Evolutionary conservation across 208 protist species (phyloP), one percentile per base, ranked within the genome.

Genomic region (Wallacemonas rigidus): DNA sequence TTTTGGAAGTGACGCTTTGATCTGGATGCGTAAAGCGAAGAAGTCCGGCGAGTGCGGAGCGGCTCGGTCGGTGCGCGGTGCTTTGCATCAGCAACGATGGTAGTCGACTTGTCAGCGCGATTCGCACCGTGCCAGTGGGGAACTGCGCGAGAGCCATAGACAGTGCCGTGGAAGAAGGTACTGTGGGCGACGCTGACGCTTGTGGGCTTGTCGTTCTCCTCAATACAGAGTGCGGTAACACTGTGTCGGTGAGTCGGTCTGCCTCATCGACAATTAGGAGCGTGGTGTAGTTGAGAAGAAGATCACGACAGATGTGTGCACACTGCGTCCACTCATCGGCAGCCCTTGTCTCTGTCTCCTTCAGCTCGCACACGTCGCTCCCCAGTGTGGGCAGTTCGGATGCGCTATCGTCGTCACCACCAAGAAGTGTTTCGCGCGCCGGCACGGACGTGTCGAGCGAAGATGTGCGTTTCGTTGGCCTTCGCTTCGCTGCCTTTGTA

Each of bases 191-290:
- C 26, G 26, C 26, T 26, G 26, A 26, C 26, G 26, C 26, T 26
- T 26, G 26, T 26, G 26, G 53, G 15, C 45, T 50, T 50, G 45
- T 50, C 45, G 38, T 38, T 11, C 5, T 62, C 26, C 26, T 26
- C 26, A 0, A 26, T 26, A 26, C 26, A 26, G 26, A 26, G 26
- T 26, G 26, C 26, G 26, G 26, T 26, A 26, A 8, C 11, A 41
- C 14, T 1, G 43, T 65, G 41, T 65, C 60, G 12, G 40, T 65
- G 4, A 69, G 67, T 6, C 48, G 44, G 36, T 60, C 58, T 8
- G 71, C 71, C 71, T 68, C 71, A 47, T 75, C 71, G 14, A 75
- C 54, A 26, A 75, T 61, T 3, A 75, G 40, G 2, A 75, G 71
- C 12, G 57, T 67, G 11, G 55, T 58, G 60, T 57, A 9, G 14